Evolutionary conservation across 169 alveolate species (phyloP).

Genomic region (Plasmodium knowlesi): DNA sequence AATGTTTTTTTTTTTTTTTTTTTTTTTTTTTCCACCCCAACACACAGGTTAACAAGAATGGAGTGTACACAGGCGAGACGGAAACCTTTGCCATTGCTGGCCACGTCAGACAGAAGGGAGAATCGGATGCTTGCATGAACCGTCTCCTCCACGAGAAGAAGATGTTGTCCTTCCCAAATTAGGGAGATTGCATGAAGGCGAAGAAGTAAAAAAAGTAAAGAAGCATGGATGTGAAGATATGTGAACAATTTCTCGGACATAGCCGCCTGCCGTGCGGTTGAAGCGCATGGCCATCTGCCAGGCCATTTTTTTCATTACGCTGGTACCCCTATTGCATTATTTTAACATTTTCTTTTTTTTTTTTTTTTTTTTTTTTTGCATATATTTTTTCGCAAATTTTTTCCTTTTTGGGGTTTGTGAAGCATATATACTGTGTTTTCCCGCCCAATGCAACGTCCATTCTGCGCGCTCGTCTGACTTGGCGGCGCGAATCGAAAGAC

Average conservation of each 20-base stretch:
- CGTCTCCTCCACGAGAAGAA: slow-evolving; percentile 92
- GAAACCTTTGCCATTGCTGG: slow-evolving; percentile 92
- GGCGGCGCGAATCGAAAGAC: background rate
- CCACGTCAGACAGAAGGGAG: slow-evolving; percentile 93
- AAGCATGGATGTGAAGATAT: background rate
- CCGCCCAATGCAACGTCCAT: background rate
- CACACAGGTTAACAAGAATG: slow-evolving; percentile 89
- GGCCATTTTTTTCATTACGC: background rate
- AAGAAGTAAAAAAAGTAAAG: background rate
- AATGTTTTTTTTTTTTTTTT: slow-evolving; percentile 86
- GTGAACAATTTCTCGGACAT: background rate
- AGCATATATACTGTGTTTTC: background rate
- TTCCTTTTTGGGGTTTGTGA: background rate
- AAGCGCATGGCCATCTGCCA: background rate
- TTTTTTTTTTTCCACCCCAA: slow-evolving; percentile 85
- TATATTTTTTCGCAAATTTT: background rate
- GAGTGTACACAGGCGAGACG: slow-evolving; percentile 89
- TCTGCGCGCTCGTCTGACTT: background rate
- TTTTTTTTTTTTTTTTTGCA: background rate
- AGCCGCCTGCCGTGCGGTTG: background rate
- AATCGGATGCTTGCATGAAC: slow-evolving; percentile 94
- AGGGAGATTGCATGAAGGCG: background rate
- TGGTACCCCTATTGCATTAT: background rate
- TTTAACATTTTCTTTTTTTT: background rate
- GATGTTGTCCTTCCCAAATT: slow-evolving; percentile 87